Percentiles rank a stretch among this genome's conserved stretches.
These are phyloP conservation scores for Amanita pseudoporphyria DNA, from an alignment of 768 basidiomycete genomes.

Conservation along the genomic window DNA sequence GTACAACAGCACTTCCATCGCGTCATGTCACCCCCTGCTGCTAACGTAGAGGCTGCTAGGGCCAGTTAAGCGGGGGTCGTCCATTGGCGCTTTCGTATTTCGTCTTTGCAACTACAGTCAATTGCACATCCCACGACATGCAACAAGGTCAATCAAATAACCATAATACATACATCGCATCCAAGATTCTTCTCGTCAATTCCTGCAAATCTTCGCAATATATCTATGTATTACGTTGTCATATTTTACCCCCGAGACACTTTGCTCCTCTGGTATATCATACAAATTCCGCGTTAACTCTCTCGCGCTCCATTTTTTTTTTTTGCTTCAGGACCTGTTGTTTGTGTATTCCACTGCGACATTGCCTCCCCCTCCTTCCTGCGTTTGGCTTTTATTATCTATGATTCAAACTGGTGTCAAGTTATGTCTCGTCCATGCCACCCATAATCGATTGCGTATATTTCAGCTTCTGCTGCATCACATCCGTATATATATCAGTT, in stretches of 20 bases:
- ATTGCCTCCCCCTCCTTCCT: conserved; percentile 9
- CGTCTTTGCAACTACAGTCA: conserved; percentile 17
- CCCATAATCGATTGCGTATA: conserved; percentile 13
- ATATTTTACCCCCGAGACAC: conserved; percentile 8
- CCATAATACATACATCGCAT: conserved; percentile 11
- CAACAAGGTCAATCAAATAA: conserved; percentile 12
- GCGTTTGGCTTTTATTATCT: conserved; percentile 12
- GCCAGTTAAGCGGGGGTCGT: conserved; percentile 23
- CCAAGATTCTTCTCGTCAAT: conserved; percentile 10
- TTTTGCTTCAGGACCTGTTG: conserved; percentile 16
- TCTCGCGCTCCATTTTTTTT: conserved; percentile 12
- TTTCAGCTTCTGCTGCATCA: conserved; percentile 14
- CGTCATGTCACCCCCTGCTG: conserved; percentile 22
- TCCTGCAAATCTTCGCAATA: conserved; percentile 14
- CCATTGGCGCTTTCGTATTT: conserved; percentile 6
- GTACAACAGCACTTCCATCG: conserved; percentile 26
- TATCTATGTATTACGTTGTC: conserved; percentile 20
- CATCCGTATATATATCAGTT: conserved; percentile 8
- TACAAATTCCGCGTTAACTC: conserved; percentile 10
- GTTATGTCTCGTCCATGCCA: conserved; percentile 11
- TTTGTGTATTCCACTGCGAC: conserved; percentile 18
- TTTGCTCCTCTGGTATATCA: conserved; percentile 7
- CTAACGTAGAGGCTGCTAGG: conserved; percentile 37
- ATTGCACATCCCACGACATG: conserved; percentile 16
- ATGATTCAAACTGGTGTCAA: conserved; percentile 9